Evolutionary conservation across 345 rosid species (phyloP), one percentile per base, ranked within the genome.

Genomic region (Murraya paniculata): DNA sequence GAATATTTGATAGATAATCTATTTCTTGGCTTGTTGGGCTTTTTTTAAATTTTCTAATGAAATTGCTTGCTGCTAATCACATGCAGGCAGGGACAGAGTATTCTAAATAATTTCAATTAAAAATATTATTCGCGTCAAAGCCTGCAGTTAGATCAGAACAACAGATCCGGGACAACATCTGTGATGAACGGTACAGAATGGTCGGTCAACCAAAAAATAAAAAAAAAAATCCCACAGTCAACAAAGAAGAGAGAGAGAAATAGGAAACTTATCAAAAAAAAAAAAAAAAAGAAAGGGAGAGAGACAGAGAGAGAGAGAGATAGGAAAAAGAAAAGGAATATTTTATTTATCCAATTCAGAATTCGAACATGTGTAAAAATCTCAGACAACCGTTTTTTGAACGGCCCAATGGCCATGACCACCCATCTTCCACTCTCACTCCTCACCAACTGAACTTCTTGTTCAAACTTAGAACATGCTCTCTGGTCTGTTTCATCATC

Each of bases 321-420:
- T 8, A 8, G 41, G 4, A 22, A 65, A 7, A 65, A 16, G 30
- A 28, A 65, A 8, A 21, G 0, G n/a, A 3, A 65, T 36, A 35
- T 19, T 6, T 14, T 31, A 45, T 64, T 33, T 65, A 35, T 65
- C 16, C 25, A 21, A 21, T n/a, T 65, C 50, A 45, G 5, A 67
- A 39, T 36, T 22, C 9, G 36, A 27, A 78, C 41, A 76, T 60
- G 89, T 83, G 87, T 80, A 79, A 83, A 79, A 83, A 35, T 45
- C 81, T 87, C 83, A 77, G 28, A 85, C 78, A 65, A 71, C 61
- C 71, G 81, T 80, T 79, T 74, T 58, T n/a, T 13, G 5, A 59
- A 74, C 77, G 4, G 45, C 74, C 57, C 38, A 41, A 36, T 77
- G 50, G 50, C 50, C 73, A 22, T 50, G 39, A 30, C 38, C 56